Evolutionary conservation across 23 red algal species (phyloP), one percentile per base, ranked within the genome.

Genomic region (Cyanidium caldarium): DNA sequence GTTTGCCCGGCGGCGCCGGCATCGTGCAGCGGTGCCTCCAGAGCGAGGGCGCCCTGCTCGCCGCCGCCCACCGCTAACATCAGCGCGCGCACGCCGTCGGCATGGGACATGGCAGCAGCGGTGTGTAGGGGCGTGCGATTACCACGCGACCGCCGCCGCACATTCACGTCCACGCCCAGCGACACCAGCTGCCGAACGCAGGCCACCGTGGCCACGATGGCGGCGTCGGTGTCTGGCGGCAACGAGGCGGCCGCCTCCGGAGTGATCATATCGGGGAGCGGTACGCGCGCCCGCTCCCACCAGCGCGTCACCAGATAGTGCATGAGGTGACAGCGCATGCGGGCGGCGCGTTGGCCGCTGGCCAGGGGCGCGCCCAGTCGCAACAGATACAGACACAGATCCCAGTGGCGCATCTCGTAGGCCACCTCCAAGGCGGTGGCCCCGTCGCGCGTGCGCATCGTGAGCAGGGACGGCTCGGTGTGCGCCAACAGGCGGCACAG

Each of bases 251-350:
- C 5, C 10, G 10, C 17, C 12, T 10, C 17, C 12, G 12, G 10
- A 17, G 40, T 44, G 17, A 13, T 44, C 12, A 17, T 44, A 44
- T 44, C 17, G 40, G 40, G 40, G 17, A 13, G 10, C 12, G 10
- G 10, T 17, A 17, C 40, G 40, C 10, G 10, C 12, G 12, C 17
- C 10, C 12, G 17, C 23, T 61, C 13, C 51, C 51, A 61, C 51
- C 51, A 61, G 23, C 51, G 51, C 10, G 51, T 61, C 51, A 28
- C 10, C 51, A 61, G 51, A 61, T 61, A 25, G 31, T 61, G 51
- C 51, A 61, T 61, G n/a, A 61, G 51, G 19, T 61, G 19, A 16
- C 51, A 28, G n/a, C 51, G n/a, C 7, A 61, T 61, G n/a, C 19
- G n/a, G 13, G 21, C 7, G 51, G n/a, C n/a, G 10, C 51, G 10